Evolutionary conservation across 768 basidiomycete species (phyloP).

Genomic region (Scleroderma citrinum): DNA sequence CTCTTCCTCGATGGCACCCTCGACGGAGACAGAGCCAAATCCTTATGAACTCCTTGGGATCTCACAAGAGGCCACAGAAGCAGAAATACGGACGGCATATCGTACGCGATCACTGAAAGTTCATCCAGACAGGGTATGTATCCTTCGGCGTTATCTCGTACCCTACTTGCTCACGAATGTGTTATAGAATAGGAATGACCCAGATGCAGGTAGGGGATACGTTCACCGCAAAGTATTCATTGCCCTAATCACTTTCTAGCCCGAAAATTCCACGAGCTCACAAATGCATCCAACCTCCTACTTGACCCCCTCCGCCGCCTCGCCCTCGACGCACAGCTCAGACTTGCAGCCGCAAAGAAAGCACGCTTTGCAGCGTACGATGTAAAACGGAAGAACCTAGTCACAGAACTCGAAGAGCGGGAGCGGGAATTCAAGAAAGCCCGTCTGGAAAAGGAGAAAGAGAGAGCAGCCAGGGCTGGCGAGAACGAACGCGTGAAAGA

Average conservation of each 20-base stretch:
- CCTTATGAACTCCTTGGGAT: constrained; percentile 71
- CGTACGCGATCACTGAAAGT: constrained; percentile 77
- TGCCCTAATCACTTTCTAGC: constrained; percentile 33
- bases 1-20: constrained; percentile 9
- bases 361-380: constrained; percentile 68
- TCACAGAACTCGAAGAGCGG: constrained; percentile 74
- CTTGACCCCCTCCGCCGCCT: constrained; percentile 76
- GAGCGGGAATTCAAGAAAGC: constrained; percentile 75
- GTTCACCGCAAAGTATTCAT: background rate
- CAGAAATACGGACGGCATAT: constrained; percentile 76
- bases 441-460: constrained; percentile 53
- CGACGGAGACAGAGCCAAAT: constrained; percentile 53
- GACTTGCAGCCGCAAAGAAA: constrained; percentile 59
- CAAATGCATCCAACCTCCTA: constrained; percentile 72
- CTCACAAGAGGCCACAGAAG: constrained; percentile 59
- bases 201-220: constrained; percentile 54
- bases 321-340: constrained; percentile 75
- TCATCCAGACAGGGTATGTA: constrained; percentile 76
- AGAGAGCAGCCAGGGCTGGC: constrained; percentile 46
- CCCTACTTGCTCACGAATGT: constrained; percentile 4
- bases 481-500: constrained; percentile 73
- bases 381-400: constrained; percentile 63
- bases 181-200: constrained; percentile 68
- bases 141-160: constrained; percentile 7
- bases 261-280: constrained; percentile 80